phyloP scores from a whole-genome alignment of 1,284 basidiomycete species.

The Sanghuangporus baumii region DNA sequence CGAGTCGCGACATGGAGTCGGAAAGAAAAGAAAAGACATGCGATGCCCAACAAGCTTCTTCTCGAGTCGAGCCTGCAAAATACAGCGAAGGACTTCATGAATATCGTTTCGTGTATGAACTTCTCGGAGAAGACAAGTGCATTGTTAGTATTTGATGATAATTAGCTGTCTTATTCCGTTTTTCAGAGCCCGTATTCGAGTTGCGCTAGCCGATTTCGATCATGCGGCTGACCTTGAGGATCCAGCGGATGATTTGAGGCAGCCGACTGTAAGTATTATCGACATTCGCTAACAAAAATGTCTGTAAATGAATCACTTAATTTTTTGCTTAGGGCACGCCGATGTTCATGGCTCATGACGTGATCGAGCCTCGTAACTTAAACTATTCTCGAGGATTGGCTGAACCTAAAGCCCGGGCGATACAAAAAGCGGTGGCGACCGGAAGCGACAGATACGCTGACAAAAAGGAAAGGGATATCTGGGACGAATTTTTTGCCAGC shows the following conservation, averaged over 20 bases:
- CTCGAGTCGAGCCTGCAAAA: background rate
- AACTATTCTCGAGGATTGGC: background rate
- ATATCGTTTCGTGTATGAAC: too few relatives aligned
- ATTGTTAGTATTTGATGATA: background rate
- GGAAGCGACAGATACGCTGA: background rate
- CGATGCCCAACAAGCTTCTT: background rate
- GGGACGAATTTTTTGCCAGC: background rate
- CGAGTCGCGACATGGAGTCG: too few relatives aligned
- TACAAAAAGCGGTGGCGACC: background rate
- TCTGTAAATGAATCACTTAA: background rate
- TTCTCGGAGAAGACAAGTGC: too few relatives aligned
- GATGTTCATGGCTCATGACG: background rate
- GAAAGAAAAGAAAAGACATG: background rate
- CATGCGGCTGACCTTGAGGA: background rate
- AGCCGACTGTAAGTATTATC: background rate
- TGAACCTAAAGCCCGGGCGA: background rate
- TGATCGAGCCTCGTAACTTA: background rate
- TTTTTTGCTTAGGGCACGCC: background rate
- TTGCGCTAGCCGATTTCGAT: background rate
- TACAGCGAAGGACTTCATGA: too few relatives aligned
- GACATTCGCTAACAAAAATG: background rate
- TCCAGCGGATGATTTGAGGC: background rate
- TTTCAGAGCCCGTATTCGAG: background rate
- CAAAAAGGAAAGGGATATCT: background rate
- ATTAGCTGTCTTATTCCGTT: background rate